Evolutionary conservation across 2,329 filamentous ascomycete species (phyloP), one percentile per base, ranked within the genome.

Genomic region (Emergomyces africanus): DNA sequence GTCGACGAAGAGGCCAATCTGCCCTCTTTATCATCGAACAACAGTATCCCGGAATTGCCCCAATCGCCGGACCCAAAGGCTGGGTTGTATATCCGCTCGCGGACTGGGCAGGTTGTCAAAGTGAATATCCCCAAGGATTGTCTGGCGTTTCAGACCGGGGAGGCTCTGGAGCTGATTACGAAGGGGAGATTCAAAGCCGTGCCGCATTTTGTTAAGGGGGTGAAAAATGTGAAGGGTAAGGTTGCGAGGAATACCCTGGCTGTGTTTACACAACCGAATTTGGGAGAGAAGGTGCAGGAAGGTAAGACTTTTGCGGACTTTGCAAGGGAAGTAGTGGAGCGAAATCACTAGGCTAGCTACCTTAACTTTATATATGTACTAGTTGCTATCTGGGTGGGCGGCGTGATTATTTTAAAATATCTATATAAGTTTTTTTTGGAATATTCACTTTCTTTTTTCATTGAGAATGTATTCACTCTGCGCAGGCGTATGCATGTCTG

Each of bases 241-340:
- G 80, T 91, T 61, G 88, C 87, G 33, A 78, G 87, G 61, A 97
- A 97, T 75, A 99, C 94, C 10, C 75, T 99, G 65, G 94, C 94
- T 0, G 90, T 97, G 10, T 99, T 97, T 69, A 99, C 92, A 60
- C 94, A 99, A 80, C 94, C 94, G 28, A 96, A 96, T 75, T 73
- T 97, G 81, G 86, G 84, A 0, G 78, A 85, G 61, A 77, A 84
- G 39, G 81, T 92, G 8, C 83, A 81, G 65, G 80, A 83, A 15
- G 92, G 90, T 0, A 83, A 88, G 78, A 88, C 81, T 1, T 92
- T 89, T 74, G 77, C 83, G 51, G 81, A 81, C 23, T 92, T 89
- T 70, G 85, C 86, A 2, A 88, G 88, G 81, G 87, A 89, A 70
- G 86, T 91, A 54, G 87, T 91, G 67, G 85, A 88, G 75, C 73